These are phyloP conservation scores for Ormosia semicastrata DNA, from an alignment of 306 rosid genomes.

Conservation along the genomic window DNA sequence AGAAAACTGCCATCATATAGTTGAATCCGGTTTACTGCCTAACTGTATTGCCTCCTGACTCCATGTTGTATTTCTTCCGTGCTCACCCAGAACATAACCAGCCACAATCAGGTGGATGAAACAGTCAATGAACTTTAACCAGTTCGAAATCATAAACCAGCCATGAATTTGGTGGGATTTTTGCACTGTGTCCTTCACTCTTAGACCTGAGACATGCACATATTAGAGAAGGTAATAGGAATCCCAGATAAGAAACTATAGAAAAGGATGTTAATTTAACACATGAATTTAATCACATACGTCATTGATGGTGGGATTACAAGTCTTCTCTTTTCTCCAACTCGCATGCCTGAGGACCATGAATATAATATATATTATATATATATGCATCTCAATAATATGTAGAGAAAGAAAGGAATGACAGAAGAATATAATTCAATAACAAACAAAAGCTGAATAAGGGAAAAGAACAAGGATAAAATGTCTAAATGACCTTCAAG, in stretches of 20 bases:
- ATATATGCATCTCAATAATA: neutral
- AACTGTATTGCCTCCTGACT: neutral
- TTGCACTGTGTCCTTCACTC: slow-evolving; percentile 38
- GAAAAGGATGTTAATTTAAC: neutral
- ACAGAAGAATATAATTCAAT: neutral
- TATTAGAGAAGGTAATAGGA: slow-evolving; percentile 1
- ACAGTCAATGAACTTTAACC: slow-evolving; percentile 60
- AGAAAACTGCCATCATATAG: neutral
- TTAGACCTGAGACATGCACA: slow-evolving; percentile 54
- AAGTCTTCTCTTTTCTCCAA: slow-evolving; percentile 79
- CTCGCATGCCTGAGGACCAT: slow-evolving; percentile 71
- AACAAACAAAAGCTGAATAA: neutral
- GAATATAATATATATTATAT: neutral
- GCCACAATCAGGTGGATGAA: neutral
- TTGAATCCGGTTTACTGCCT: neutral
- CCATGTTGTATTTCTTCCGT: neutral
- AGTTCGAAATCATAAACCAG: slow-evolving; percentile 71
- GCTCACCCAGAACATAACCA: neutral
- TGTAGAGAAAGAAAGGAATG: neutral
- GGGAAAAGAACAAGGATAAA: slow-evolving; percentile 16
- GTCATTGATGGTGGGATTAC: slow-evolving; percentile 75
- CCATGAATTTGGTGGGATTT: slow-evolving; percentile 73
- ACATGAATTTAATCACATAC: slow-evolving; percentile 43
- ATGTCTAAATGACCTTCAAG: slow-evolving; percentile 54
- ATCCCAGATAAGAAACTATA: neutral